phyloP scores from a whole-genome alignment of 108 stramenopile species.

The Cylindrotheca closterium region DNA sequence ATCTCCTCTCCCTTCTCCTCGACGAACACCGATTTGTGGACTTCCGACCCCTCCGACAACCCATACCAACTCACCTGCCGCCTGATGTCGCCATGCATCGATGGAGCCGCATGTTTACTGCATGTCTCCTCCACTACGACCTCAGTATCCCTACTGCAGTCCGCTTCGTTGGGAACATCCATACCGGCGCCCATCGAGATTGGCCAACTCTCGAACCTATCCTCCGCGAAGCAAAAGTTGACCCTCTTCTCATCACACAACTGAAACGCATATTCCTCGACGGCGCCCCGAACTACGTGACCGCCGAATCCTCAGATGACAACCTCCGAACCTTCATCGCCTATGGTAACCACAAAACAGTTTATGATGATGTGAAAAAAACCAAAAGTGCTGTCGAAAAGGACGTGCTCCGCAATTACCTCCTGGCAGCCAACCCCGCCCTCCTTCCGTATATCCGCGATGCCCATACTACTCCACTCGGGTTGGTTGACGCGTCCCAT shows the following conservation, averaged over 20 bases:
- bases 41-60: background rate
- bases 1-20: background rate
- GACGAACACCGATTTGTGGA: background rate
- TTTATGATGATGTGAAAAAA: background rate
- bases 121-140: conserved; percentile 3
- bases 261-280: conserved; percentile 2
- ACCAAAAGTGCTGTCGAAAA: conserved; percentile 1
- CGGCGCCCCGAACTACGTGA: background rate
- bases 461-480: conserved; percentile 5
- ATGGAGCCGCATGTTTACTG: background rate
- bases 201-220: background rate
- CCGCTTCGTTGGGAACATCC: conserved; percentile 4
- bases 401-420: background rate
- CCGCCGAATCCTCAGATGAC: conserved; percentile 4
- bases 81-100: background rate
- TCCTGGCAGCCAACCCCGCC: background rate
- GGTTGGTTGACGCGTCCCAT: conserved; percentile 1
- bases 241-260: background rate
- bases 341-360: conserved; percentile 24
- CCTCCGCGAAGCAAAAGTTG: background rate
- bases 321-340: conserved; percentile 8
- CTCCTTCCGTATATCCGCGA: conserved; percentile 4
- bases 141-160: background rate
- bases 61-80: background rate
- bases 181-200: conserved; percentile 2